Evolutionary conservation across 768 basidiomycete species (phyloP).

Genomic region (Plicaturopsis crispa): DNA sequence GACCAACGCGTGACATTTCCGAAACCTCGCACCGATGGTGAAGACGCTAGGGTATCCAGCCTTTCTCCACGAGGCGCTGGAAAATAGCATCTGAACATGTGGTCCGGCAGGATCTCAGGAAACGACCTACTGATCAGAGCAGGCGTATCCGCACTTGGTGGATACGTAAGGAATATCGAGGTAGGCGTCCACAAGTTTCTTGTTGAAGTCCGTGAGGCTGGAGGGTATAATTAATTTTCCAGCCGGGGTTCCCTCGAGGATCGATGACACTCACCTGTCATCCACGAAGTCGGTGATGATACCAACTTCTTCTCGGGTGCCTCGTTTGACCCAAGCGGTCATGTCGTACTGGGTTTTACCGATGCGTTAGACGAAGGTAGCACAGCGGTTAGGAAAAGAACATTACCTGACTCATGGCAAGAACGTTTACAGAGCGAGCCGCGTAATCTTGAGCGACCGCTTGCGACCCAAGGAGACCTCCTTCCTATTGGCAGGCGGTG

Average conservation of each 20-base stretch:
- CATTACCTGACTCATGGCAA: conserved; percentile 77
- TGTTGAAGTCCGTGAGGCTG: conserved; percentile 79
- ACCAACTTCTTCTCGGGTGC: conserved; percentile 71
- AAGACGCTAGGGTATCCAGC: conserved; percentile 83
- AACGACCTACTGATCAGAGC: conserved; percentile 76
- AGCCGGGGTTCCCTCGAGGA: background rate
- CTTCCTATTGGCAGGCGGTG: too few species aligned
- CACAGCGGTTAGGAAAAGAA: conserved; percentile 3
- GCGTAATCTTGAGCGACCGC: conserved; percentile 79
- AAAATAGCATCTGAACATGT: conserved; percentile 17
- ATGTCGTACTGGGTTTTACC: conserved; percentile 60
- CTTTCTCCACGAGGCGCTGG: conserved; percentile 72
- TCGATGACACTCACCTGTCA: conserved; percentile 29
- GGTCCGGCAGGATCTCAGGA: conserved; percentile 18
- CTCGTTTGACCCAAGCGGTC: conserved; percentile 91
- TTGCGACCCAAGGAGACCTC: conserved; percentile 82
- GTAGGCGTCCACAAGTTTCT: conserved; percentile 67
- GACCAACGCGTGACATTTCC: conserved; percentile 9
- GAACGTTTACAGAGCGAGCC: conserved; percentile 50
- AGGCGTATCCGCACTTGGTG: conserved; percentile 91
- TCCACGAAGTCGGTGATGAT: conserved; percentile 84
- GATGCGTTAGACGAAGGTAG: conserved; percentile 8
- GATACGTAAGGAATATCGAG: conserved; percentile 80
- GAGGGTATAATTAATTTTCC: too few species aligned
- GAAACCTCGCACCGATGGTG: conserved; percentile 55